Conservation (phyloP, 2,329 filamentous ascomycete species). For the Colletotrichum sp. region DNA sequence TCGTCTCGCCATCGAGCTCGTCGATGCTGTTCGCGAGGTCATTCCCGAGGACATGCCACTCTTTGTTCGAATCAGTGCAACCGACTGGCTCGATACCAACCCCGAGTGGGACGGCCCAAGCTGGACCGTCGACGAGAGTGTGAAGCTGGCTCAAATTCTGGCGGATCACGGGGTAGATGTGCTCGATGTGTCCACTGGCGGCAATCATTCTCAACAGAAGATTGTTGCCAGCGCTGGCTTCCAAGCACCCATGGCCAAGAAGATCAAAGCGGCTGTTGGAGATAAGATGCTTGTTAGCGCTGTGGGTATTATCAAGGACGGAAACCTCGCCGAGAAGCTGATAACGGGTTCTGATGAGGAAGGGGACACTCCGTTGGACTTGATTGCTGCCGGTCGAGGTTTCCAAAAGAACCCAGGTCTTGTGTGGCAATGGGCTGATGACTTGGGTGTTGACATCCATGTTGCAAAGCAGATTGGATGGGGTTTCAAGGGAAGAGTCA, state of each 20-base stretch:
- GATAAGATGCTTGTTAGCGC: slow-evolving; percentile 54
- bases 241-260: slow-evolving; percentile 73
- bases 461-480: slow-evolving; percentile 60
- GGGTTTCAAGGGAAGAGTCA: slow-evolving; percentile 51
- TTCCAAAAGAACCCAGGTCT: slow-evolving; percentile 66
- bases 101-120: slow-evolving; percentile 55
- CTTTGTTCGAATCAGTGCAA: slow-evolving; percentile 75
- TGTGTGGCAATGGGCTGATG: slow-evolving; percentile 61
- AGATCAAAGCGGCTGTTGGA: slow-evolving; percentile 73
- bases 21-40: slow-evolving; percentile 43
- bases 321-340: slow-evolving; percentile 45
- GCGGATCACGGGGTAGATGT: slow-evolving; percentile 74
- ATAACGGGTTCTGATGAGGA: background rate
- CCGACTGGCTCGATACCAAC: slow-evolving; percentile 75
- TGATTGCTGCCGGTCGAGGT: slow-evolving; percentile 52
- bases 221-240: slow-evolving; percentile 67
- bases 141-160: slow-evolving; percentile 66
- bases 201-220: slow-evolving; percentile 64
- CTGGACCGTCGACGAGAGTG: slow-evolving; percentile 73
- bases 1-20: slow-evolving; percentile 70
- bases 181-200: slow-evolving; percentile 74
- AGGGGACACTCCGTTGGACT: slow-evolving; percentile 41
- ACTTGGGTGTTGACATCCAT: slow-evolving; percentile 50
- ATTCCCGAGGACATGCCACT: slow-evolving; percentile 74
- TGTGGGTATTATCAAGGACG: slow-evolving; percentile 54